phyloP scores from a whole-genome alignment of 169 alveolate genomes.

The Plasmodium gallinaceum region DNA sequence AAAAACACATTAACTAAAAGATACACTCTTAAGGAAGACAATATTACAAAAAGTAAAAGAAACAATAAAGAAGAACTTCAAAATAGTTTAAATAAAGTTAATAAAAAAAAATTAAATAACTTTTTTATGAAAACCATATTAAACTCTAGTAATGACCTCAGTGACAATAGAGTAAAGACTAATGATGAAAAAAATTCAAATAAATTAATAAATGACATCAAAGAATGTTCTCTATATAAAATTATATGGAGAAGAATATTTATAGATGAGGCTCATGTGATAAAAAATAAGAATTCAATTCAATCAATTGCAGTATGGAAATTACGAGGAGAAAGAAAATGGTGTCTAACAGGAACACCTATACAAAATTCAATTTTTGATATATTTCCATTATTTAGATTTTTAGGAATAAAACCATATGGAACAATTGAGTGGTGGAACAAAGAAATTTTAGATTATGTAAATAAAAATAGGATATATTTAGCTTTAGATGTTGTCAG shows the following conservation, averaged over 20 bases:
- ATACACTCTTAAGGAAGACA: neutral
- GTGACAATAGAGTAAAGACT: neutral
- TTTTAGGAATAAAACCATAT: constrained; percentile 91
- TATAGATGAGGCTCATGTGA: constrained; percentile 94
- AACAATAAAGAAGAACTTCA: constrained; percentile 1
- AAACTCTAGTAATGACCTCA: neutral
- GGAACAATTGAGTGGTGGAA: constrained; percentile 88
- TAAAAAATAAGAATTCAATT: constrained; percentile 88
- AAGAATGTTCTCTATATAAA: constrained; percentile 80
- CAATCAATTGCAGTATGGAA: constrained; percentile 88
- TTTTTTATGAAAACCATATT: constrained; percentile 40
- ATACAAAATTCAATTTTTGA: constrained; percentile 93
- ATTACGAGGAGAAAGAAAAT: constrained; percentile 89
- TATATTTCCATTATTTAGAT: constrained; percentile 90
- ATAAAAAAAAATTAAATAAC: constrained; percentile 10
- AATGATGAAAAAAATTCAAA: constrained; percentile 18
- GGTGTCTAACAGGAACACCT: constrained; percentile 96
- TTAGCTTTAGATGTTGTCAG: constrained; percentile 80
- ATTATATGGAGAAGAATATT: constrained; percentile 89
- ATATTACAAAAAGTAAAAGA: neutral
- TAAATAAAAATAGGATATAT: constrained; percentile 80
- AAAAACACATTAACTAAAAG: constrained; percentile 52
- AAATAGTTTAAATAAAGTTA: neutral
- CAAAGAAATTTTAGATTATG: constrained; percentile 79
- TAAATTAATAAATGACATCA: neutral